These are phyloP conservation scores for Mortierella sp. DNA, from an alignment of 371 early-diverging fungal genomes.

Conservation along the genomic window DNA sequence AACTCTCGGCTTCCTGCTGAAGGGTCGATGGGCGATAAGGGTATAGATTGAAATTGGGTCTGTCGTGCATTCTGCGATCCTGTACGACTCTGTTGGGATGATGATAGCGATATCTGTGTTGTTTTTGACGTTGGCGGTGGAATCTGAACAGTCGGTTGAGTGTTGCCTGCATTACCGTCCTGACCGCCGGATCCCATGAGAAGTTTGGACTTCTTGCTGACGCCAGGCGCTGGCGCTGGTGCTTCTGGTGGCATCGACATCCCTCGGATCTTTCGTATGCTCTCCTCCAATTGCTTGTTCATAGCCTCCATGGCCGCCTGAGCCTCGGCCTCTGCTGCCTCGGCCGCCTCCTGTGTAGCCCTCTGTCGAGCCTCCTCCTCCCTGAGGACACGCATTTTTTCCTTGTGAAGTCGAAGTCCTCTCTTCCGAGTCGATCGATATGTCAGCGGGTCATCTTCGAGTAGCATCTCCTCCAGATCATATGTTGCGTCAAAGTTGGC, in stretches of 20 bases:
- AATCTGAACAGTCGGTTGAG: constrained; percentile 20
- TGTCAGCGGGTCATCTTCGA: constrained; percentile 61
- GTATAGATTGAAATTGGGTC: constrained; percentile 56
- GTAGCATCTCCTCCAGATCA: constrained; percentile 60
- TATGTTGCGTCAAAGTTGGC: constrained; percentile 62
- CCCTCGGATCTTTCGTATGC: constrained; percentile 17
- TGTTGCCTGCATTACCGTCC: neutral
- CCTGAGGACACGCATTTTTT: constrained; percentile 8
- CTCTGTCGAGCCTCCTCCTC: constrained; percentile 32
- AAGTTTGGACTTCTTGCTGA: constrained; percentile 31
- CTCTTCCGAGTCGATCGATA: constrained; percentile 32
- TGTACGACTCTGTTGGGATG: constrained; percentile 16
- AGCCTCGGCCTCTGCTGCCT: constrained; percentile 12
- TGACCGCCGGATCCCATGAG: constrained; percentile 24
- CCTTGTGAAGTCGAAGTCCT: constrained; percentile 17
- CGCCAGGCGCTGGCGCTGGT: neutral
- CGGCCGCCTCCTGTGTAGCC: constrained; percentile 26
- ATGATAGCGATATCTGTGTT: neutral
- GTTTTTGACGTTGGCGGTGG: constrained; percentile 15
- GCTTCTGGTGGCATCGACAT: neutral
- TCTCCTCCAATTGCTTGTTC: constrained; percentile 33
- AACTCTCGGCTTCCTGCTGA: constrained; percentile 21
- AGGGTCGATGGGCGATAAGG: constrained; percentile 46
- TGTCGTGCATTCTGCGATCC: constrained; percentile 32
- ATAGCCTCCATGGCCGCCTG: constrained; percentile 44